Percentiles rank a stretch among this genome's conserved stretches.
These are phyloP conservation scores for Gossypium davidsonii DNA, from an alignment of 441 rosid species.

Conservation along the genomic window DNA sequence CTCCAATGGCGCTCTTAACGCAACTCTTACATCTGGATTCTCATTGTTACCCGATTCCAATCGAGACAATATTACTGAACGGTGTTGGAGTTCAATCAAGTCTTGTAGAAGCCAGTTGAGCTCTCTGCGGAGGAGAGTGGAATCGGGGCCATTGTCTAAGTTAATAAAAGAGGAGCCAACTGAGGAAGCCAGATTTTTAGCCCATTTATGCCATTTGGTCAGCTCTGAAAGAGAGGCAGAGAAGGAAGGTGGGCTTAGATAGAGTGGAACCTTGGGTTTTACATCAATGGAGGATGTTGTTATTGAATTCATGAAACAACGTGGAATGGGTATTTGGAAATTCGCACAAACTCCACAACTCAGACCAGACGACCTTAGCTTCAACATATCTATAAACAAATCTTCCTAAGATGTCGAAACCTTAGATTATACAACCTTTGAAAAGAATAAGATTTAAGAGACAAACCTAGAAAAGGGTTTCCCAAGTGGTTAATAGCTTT, in stretches of 20 bases:
- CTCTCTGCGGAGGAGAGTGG: conserved; percentile 53
- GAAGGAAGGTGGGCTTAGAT: conserved; percentile 42
- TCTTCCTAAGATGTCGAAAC: not conserved
- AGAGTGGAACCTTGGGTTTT: conserved; percentile 45
- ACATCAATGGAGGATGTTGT: conserved; percentile 6
- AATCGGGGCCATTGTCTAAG: conserved; percentile 59
- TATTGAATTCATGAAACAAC: not conserved
- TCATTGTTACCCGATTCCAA: conserved; percentile 18
- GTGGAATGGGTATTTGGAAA: conserved; percentile 20
- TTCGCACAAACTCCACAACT: not conserved
- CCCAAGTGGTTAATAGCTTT: not conserved
- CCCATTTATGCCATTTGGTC: conserved; percentile 72
- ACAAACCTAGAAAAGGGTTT: not conserved
- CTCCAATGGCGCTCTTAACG: conserved; percentile 38
- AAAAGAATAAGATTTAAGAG: not conserved
- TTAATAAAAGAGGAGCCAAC: conserved; percentile 45
- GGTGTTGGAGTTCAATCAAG: conserved; percentile 34
- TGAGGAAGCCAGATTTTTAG: conserved; percentile 48
- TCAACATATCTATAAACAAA: not conserved
- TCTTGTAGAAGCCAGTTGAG: conserved; percentile 88
- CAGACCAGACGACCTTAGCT: conserved; percentile 3
- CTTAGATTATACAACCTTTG: not conserved
- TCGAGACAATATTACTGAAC: conserved; percentile 19
- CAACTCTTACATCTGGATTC: conserved; percentile 13
- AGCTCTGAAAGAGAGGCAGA: conserved; percentile 43